Evolutionary conservation across 176 grass and related monocot species (phyloP).

Genomic region (Musa acuminata): DNA sequence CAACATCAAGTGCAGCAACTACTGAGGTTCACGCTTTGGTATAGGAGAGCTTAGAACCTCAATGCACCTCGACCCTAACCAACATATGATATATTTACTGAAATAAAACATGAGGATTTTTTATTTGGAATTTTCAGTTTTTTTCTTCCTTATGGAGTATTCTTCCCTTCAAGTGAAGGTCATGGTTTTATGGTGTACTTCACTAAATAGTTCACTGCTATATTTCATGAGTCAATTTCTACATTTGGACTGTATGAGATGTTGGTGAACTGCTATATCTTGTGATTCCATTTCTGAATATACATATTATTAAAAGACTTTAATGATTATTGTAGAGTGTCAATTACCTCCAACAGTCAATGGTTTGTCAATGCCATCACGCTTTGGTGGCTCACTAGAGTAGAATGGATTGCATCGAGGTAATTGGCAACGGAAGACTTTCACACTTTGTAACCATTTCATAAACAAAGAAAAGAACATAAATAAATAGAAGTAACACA

Average conservation of each 20-base stretch:
- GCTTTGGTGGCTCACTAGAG: slow-evolving; percentile 43
- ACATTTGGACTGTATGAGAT: too few species aligned
- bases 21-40: too few species aligned
- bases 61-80: too few species aligned
- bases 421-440: slow-evolving; percentile 82
- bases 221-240: too few species aligned
- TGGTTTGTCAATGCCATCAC: slow-evolving; percentile 48
- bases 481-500: background rate
- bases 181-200: too few species aligned
- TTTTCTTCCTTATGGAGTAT: background rate
- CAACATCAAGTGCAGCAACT: too few species aligned
- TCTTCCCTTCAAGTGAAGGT: background rate
- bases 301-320: background rate
- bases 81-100: too few species aligned
- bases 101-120: background rate
- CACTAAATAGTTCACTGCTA: too few species aligned
- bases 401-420: slow-evolving; percentile 66
- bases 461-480: background rate
- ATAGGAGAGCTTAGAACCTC: too few species aligned
- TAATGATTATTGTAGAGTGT: slow-evolving; percentile 16
- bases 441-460: slow-evolving; percentile 43
- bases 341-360: slow-evolving; percentile 54
- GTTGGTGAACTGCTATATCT: too few species aligned
- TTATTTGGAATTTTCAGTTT: background rate
- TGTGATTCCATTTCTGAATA: too few species aligned